These are phyloP conservation scores for Cordyceps cicadae DNA, from an alignment of 2,329 filamentous ascomycete genomes.

Conservation along the genomic window DNA sequence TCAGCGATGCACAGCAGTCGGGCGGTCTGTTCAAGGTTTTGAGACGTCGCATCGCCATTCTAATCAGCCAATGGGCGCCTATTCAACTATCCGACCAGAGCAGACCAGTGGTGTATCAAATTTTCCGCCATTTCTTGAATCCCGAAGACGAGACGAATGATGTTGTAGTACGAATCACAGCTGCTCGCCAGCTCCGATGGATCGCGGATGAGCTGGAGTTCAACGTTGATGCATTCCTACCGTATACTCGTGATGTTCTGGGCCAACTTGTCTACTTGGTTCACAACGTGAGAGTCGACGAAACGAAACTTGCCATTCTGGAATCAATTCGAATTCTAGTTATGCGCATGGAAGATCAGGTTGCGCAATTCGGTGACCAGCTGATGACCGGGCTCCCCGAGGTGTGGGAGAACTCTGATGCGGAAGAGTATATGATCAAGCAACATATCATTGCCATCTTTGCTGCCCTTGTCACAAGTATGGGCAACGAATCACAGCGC, in stretches of 20 bases:
- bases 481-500: conserved; percentile 67
- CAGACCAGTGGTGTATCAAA: conserved; percentile 70
- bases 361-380: conserved; percentile 61
- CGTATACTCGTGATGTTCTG: conserved; percentile 67
- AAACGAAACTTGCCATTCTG: conserved; percentile 84
- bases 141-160: conserved; percentile 74
- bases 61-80: conserved; percentile 83
- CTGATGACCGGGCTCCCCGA: conserved; percentile 73
- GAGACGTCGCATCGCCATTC: conserved; percentile 76
- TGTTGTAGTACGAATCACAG: conserved; percentile 83
- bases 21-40: conserved; percentile 66
- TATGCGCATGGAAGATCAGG: conserved; percentile 68
- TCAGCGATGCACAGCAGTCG: conserved; percentile 64
- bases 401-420: conserved; percentile 75
- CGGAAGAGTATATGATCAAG: conserved; percentile 84
- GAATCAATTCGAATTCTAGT: conserved; percentile 79
- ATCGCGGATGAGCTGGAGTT: conserved; percentile 84
- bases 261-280: conserved; percentile 69
- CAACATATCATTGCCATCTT: conserved; percentile 85
- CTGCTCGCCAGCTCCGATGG: conserved; percentile 72
- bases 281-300: conserved; percentile 68
- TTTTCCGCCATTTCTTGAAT: conserved; percentile 80
- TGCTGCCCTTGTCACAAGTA: conserved; percentile 73
- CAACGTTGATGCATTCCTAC: conserved; percentile 61
- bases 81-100: conserved; percentile 64